Evolutionary conservation across 2,329 filamentous ascomycete genomes (phyloP).

Genomic region (Coniella lustricola): DNA sequence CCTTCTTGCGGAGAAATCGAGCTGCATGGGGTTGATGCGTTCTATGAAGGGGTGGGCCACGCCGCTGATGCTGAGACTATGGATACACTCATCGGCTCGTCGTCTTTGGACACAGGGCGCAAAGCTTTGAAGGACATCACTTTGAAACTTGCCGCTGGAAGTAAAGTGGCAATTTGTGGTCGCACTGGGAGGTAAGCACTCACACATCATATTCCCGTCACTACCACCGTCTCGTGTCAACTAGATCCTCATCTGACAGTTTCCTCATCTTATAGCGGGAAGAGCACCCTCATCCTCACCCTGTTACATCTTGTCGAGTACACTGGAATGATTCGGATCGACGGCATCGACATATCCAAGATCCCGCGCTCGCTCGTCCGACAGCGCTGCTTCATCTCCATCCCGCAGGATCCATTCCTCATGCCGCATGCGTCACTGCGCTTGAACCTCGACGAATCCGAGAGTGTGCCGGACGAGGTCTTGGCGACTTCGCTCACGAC

Average conservation of each 20-base stretch:
- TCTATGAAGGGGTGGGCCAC: slow-evolving; percentile 19
- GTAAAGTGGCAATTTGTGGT: slow-evolving; percentile 45
- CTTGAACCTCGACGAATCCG: slow-evolving; percentile 38
- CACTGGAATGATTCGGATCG: slow-evolving; percentile 35
- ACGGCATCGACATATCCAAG: slow-evolving; percentile 37
- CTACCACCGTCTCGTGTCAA: too few species aligned
- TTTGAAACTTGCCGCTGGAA: slow-evolving; percentile 30
- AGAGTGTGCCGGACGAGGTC: slow-evolving; percentile 27
- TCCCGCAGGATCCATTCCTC: slow-evolving; percentile 40
- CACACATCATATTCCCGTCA: too few species aligned
- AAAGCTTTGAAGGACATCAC: slow-evolving; percentile 21
- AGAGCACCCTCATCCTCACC: slow-evolving; percentile 36
- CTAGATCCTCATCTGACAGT: too few species aligned
- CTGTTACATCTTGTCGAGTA: slow-evolving; percentile 42
- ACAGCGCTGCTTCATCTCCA: slow-evolving; percentile 28
- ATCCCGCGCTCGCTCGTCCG: slow-evolving; percentile 39
- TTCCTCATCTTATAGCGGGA: slow-evolving; percentile 25
- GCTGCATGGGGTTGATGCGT: slow-evolving; percentile 23
- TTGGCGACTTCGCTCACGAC: slow-evolving; percentile 34
- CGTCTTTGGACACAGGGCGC: neutral
- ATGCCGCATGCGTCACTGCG: slow-evolving; percentile 36
- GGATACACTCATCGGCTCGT: slow-evolving; percentile 9
- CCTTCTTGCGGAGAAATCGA: slow-evolving; percentile 22
- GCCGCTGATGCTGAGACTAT: neutral
- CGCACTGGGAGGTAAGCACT: slow-evolving; percentile 40